Evolutionary conservation across 139 green algal species (phyloP).

Genomic region (Micractinium conductrix): DNA sequence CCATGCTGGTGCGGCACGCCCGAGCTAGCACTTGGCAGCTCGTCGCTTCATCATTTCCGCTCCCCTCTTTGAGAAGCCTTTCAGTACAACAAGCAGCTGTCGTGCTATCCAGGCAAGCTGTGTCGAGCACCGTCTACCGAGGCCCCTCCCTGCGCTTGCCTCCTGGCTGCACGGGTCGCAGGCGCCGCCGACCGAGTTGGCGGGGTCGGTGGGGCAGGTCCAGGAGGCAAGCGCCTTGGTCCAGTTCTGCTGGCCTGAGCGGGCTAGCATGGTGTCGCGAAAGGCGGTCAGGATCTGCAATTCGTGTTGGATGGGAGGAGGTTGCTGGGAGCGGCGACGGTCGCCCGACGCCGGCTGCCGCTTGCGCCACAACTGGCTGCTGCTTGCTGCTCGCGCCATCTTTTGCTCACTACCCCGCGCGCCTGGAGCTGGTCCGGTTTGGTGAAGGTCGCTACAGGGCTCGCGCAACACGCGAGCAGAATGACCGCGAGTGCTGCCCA

Average conservation of each 20-base stretch:
- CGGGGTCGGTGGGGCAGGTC: conserved; percentile 15
- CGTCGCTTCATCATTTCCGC: no score
- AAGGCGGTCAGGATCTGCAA: neutral
- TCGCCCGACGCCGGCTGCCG: no score
- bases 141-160: no score
- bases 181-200: neutral
- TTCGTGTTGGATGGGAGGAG: neutral
- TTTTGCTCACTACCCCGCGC: neutral
- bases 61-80: no score
- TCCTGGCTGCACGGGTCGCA: conserved; percentile 27
- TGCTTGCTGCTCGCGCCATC: neutral
- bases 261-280: neutral
- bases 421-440: neutral
- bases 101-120: no score
- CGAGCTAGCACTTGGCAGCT: no score
- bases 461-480: neutral
- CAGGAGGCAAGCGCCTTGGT: neutral
- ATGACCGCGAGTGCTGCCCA: neutral
- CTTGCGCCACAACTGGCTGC: neutral
- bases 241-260: neutral
- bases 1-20: no score
- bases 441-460: neutral
- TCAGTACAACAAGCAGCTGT: no score
- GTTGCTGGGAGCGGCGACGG: neutral
- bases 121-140: no score